Base-by-base conservation (phyloP, 2,329 filamentous ascomycete species). In the Neoascochyta sp. region DNA sequence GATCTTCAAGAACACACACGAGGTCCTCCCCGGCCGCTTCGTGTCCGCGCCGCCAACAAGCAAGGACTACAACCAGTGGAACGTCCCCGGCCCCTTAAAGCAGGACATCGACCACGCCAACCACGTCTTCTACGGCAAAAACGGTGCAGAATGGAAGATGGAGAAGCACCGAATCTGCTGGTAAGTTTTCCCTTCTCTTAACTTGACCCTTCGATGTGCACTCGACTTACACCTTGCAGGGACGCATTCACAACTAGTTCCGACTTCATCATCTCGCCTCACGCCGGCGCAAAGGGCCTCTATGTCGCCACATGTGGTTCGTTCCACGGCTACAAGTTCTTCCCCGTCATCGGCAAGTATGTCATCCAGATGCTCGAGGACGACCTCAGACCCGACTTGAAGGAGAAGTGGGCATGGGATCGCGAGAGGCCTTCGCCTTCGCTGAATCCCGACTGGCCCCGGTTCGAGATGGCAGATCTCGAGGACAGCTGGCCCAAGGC, bases 141-240 rank as follows among this genome's bases (percentile, higher is more conserved):
- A 72, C 12, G 71, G 72, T 17, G 68, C 66, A 9, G 52, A 61
- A 23, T 81, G 75, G 76, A 70, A 74, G 40, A 71, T 79, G 57
- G 71, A 73, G 33, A 75, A 80, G 49, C 73, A 80, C 49, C 70
- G 80, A 5, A 76, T 83, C 36, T 83, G 79, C 69, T 83, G 80
- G 79, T 81, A 57, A 57, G 50, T 30, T 9, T 9, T 18, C 21
- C 5, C 14, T 8, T 7, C 7, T 26, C 26, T 14, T 22, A 11
- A 4, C 11, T n/a, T 4, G 18, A 15, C 17, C 9, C 9, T n/a
- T 5, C 26, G 10, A 14, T 73, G 41, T 62, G 4, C 28, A 27
- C n/a, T n/a, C n/a, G n/a, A n/a, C 33, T 45, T 34, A 48, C 15
- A 19, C n/a, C 3, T 4, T 11, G 3, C 32, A 82, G 79, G 80